phyloP scores from a whole-genome alignment of 73 alveolate species.

The Blepharisma stoltei region DNA sequence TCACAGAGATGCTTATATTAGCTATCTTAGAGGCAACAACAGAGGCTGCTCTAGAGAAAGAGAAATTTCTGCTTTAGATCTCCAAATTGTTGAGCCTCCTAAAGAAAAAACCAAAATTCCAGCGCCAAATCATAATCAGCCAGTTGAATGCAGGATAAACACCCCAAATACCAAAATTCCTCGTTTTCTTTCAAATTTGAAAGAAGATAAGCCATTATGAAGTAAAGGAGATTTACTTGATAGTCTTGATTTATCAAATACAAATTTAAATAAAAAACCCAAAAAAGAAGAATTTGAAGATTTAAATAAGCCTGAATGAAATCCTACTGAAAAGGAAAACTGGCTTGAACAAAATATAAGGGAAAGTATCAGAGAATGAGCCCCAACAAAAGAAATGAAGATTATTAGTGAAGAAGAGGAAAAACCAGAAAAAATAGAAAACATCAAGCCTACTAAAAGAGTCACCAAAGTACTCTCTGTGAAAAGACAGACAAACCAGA shows the following conservation, averaged over 20 bases:
- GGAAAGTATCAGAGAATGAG: slow-evolving; percentile 27
- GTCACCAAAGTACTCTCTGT: not conserved
- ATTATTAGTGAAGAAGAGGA: not conserved
- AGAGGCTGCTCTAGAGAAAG: not conserved
- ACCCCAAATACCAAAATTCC: not conserved
- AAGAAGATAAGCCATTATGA: not conserved
- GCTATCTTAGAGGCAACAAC: not conserved
- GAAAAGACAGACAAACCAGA: not conserved
- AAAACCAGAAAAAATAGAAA: not conserved
- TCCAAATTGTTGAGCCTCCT: not conserved
- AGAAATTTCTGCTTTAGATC: slow-evolving; percentile 4
- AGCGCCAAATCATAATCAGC: not conserved
- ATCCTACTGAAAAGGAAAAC: not conserved
- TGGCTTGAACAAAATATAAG: slow-evolving; percentile 24
- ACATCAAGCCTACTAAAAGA: not conserved
- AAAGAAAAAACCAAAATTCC: not conserved
- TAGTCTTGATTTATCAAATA: slow-evolving; percentile 14
- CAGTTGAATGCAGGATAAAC: not conserved
- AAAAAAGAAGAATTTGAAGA: no score
- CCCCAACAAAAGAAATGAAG: not conserved
- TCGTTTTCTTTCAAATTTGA: not conserved
- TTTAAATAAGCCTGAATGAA: not conserved
- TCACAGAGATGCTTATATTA: not conserved
- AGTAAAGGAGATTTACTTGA: slow-evolving; percentile 20
- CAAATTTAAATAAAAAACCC: slow-evolving; percentile 15